Conservation (phyloP, 257 asterid species). For the Salvia miltiorrhiza region DNA sequence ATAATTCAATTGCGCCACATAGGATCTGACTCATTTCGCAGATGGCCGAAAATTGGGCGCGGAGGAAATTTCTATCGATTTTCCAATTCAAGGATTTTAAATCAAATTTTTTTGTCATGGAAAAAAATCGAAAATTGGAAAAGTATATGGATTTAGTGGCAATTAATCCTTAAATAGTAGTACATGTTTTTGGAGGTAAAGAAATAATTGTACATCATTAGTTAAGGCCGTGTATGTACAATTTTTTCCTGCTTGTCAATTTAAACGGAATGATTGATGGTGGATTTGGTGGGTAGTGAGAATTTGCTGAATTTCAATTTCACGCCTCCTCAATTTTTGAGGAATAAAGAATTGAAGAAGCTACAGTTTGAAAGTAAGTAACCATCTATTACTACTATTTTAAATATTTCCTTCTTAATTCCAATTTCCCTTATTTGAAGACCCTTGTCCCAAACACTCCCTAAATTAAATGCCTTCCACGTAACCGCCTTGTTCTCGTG, state of each 20-base stretch:
- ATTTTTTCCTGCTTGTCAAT: not conserved
- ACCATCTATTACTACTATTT: not conserved
- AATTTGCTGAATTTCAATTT: not conserved
- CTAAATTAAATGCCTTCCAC: conserved; percentile 21
- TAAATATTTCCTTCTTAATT: not conserved
- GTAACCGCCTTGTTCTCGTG: conserved; percentile 6
- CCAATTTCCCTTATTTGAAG: not conserved
- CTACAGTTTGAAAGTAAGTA: not conserved
- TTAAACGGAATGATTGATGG: not conserved
- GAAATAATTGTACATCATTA: not conserved
- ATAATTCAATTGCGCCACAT: too few relatives aligned
- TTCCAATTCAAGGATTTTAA: too few relatives aligned
- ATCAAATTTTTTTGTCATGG: too few relatives aligned
- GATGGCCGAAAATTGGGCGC: too few relatives aligned
- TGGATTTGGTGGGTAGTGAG: not conserved
- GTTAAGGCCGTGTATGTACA: not conserved
- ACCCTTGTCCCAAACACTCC: not conserved
- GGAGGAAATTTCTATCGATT: too few relatives aligned
- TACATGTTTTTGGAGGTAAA: too few relatives aligned
- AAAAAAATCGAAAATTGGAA: too few relatives aligned
- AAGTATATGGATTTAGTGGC: too few relatives aligned
- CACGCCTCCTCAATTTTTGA: too few relatives aligned
- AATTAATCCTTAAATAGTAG: too few relatives aligned
- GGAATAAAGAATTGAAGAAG: too few relatives aligned
- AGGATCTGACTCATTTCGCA: too few relatives aligned